Evolutionary conservation across 2,329 filamentous ascomycete genomes (phyloP).

Genomic region (Epichloe festucae): DNA sequence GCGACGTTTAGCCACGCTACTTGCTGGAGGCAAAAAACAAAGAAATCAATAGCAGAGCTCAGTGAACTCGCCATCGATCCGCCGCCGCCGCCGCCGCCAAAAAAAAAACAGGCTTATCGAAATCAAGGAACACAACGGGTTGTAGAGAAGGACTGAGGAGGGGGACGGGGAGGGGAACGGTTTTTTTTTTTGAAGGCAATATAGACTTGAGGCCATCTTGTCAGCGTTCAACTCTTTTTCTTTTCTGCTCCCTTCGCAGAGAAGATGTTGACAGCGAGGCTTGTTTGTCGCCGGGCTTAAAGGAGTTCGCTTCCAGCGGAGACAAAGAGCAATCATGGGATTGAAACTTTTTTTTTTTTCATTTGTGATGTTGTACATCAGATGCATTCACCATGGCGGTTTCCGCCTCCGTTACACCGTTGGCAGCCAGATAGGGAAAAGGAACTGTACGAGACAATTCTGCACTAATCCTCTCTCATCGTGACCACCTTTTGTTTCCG

Average conservation of each 20-base stretch:
- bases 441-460: too few species aligned
- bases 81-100: too few species aligned
- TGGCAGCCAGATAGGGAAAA: not conserved
- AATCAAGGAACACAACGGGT: not conserved
- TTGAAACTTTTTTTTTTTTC: constrained; percentile 1
- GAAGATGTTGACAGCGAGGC: not conserved
- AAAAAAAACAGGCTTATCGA: not conserved
- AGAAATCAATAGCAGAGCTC: not conserved
- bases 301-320: not conserved
- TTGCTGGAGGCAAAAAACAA: too few species aligned
- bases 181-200: not conserved
- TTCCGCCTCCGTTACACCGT: not conserved
- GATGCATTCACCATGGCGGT: constrained; percentile 5
- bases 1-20: not conserved
- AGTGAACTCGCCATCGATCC: not conserved
- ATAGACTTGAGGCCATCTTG: not conserved
- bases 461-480: too few species aligned
- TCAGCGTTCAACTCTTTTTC: not conserved
- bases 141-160: constrained; percentile 6
- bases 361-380: constrained; percentile 9
- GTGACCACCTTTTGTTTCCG: too few species aligned
- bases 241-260: not conserved
- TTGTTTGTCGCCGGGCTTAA: not conserved
- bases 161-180: not conserved
- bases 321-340: not conserved